Percentiles rank a stretch among this genome's conserved stretches.
These are phyloP conservation scores for Zasmidium citrigriseum DNA, from an alignment of 2,329 filamentous ascomycete species.

Conservation along the genomic window DNA sequence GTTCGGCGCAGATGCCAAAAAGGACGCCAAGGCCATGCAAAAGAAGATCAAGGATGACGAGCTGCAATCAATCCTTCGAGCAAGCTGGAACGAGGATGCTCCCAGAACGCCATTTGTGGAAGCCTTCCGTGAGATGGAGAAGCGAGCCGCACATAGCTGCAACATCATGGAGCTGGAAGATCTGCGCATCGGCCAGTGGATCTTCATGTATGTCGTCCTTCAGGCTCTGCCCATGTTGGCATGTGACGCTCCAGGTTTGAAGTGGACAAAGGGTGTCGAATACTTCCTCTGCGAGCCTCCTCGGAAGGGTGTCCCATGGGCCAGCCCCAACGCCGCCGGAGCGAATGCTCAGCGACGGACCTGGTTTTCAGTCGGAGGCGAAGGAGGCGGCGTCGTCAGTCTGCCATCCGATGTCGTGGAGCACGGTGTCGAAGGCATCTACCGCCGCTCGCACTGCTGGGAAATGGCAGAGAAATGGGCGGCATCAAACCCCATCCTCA, in stretches of 20 bases:
- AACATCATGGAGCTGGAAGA: slow-evolving; percentile 68
- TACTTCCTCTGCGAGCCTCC: slow-evolving; percentile 80
- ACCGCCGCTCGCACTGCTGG: slow-evolving; percentile 71
- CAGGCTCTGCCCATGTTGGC: slow-evolving; percentile 78
- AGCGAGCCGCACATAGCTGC: slow-evolving; percentile 65
- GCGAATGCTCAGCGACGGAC: slow-evolving; percentile 47
- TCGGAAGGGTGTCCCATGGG: slow-evolving; percentile 72
- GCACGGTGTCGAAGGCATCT: slow-evolving; percentile 67
- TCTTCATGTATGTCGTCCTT: slow-evolving; percentile 77
- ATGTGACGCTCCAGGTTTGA: slow-evolving; percentile 70
- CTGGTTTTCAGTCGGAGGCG: slow-evolving; percentile 71
- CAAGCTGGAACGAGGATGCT: slow-evolving; percentile 77
- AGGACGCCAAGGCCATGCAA: slow-evolving; percentile 70
- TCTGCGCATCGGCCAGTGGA: slow-evolving; percentile 74
- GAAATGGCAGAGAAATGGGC: slow-evolving; percentile 63
- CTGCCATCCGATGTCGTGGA: slow-evolving; percentile 66
- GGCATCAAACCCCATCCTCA: slow-evolving; percentile 39
- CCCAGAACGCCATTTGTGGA: slow-evolving; percentile 63
- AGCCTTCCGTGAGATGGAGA: slow-evolving; percentile 71
- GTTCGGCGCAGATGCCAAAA: slow-evolving; percentile 68
- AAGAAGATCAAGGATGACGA: slow-evolving; percentile 78
- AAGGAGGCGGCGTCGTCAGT: slow-evolving; percentile 61
- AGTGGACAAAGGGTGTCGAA: slow-evolving; percentile 70
- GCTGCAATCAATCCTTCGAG: slow-evolving; percentile 72
- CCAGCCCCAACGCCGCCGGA: slow-evolving; percentile 56